These are phyloP conservation scores for Pseudomassariella vexata DNA, from an alignment of 2,329 filamentous ascomycete genomes.

Conservation along the genomic window DNA sequence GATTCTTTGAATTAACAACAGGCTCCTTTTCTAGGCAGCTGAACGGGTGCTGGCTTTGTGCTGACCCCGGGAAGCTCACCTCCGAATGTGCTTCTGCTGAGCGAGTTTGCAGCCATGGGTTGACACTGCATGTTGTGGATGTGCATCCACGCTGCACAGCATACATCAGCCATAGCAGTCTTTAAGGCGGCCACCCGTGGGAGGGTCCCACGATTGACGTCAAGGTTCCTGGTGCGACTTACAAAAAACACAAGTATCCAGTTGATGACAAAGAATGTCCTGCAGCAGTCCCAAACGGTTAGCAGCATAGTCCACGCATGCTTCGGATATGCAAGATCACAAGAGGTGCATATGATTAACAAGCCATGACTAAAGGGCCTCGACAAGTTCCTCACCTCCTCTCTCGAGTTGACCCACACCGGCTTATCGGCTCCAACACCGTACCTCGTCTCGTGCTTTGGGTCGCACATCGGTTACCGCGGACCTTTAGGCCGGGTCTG, in stretches of 20 bases:
- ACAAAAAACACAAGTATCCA: background rate
- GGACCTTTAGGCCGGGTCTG: no score
- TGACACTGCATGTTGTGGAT: slow-evolving; percentile 7
- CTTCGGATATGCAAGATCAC: slow-evolving; percentile 18
- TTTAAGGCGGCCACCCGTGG: slow-evolving; percentile 11
- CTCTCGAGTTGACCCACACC: no score
- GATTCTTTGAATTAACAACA: slow-evolving; percentile 12
- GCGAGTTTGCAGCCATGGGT: slow-evolving; percentile 12
- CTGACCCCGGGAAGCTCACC: slow-evolving; percentile 15
- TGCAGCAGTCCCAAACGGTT: slow-evolving; percentile 1
- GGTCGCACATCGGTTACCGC: no score
- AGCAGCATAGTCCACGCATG: slow-evolving; percentile 1
- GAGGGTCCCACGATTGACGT: slow-evolving; percentile 21
- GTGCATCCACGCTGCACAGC: slow-evolving; percentile 10
- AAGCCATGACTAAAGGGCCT: slow-evolving; percentile 6
- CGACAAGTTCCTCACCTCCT: no score
- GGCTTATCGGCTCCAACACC: no score
- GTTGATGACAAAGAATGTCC: background rate
- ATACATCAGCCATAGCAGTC: slow-evolving; percentile 13
- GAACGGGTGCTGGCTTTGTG: slow-evolving; percentile 20
- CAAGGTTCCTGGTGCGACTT: slow-evolving; percentile 13
- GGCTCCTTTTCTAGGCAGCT: slow-evolving; percentile 13
- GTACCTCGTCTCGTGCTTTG: no score
- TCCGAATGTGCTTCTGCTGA: slow-evolving; percentile 21
- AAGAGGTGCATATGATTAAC: slow-evolving; percentile 5